These are phyloP conservation scores for Cyberlindnera euphorbiae DNA, from an alignment of 805 yeast species.

Conservation along the genomic window DNA sequence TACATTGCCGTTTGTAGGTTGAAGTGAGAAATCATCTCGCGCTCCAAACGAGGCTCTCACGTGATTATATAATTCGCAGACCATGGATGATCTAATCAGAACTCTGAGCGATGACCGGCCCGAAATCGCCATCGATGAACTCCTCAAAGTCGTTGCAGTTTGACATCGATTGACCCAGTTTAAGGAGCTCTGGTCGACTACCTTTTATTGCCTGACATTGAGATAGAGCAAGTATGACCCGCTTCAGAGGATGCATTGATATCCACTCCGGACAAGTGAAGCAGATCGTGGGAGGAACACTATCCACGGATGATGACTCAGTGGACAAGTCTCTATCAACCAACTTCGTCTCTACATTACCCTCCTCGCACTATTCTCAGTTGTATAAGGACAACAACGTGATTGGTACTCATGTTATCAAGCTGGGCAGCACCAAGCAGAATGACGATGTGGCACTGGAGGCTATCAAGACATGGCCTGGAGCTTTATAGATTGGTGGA, in stretches of 20 bases:
- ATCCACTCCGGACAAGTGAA: conserved; percentile 93
- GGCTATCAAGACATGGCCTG: conserved; percentile 75
- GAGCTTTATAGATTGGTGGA: conserved; percentile 81
- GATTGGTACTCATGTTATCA: conserved; percentile 86
- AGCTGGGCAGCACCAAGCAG: conserved; percentile 68
- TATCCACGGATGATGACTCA: conserved; percentile 48
- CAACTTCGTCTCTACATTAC: conserved; percentile 73
- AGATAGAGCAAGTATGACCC: conserved; percentile 54
- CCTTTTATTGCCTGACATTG: too few species aligned
- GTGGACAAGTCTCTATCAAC: conserved; percentile 43
- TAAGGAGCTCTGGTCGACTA: too few species aligned
- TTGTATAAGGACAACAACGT: conserved; percentile 59
- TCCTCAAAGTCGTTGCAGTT: too few species aligned
- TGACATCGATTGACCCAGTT: too few species aligned
- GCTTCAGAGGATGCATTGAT: conserved; percentile 91
- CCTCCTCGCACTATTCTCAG: conserved; percentile 70
- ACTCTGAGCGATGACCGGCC: too few species aligned
- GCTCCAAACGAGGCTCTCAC: too few species aligned
- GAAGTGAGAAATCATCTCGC: too few species aligned
- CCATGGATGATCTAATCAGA: too few species aligned
- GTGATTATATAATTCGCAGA: too few species aligned
- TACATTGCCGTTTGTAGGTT: too few species aligned
- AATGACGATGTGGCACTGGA: conserved; percentile 80
- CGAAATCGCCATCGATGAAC: too few species aligned
- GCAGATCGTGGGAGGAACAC: conserved; percentile 94